phyloP scores from a whole-genome alignment of 148 eudicot genomes.

The Camellia japonica region DNA sequence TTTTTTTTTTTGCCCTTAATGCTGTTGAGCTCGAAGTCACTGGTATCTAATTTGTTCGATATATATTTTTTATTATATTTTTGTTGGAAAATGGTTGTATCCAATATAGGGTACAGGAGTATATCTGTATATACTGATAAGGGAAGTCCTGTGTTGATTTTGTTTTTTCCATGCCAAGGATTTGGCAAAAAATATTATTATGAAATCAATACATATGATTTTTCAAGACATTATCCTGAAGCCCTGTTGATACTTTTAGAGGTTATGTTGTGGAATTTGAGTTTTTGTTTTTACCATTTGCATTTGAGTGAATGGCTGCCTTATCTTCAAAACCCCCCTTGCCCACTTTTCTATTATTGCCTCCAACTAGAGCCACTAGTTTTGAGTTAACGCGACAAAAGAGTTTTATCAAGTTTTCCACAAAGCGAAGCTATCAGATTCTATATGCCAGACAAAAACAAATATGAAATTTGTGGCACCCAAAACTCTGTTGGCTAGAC shows the following conservation, averaged over 20 bases:
- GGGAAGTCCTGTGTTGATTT: background rate
- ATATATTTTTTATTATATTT: background rate
- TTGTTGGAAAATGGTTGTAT: constrained; percentile 7
- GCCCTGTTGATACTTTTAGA: background rate
- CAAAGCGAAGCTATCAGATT: too few species aligned
- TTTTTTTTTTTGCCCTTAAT: background rate
- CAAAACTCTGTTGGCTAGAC: too few species aligned
- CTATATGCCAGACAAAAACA: too few species aligned
- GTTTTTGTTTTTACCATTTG: too few species aligned
- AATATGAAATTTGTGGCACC: too few species aligned
- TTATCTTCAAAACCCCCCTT: too few species aligned
- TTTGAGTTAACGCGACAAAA: too few species aligned
- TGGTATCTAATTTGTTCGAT: background rate
- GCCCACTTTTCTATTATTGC: too few species aligned
- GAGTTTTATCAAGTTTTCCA: too few species aligned
- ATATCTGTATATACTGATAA: constrained; percentile 10
- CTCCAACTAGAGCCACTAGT: background rate
- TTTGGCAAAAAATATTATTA: background rate
- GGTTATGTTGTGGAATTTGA: background rate
- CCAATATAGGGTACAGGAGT: background rate
- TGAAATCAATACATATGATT: background rate
- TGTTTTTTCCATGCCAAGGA: too few species aligned
- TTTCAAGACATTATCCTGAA: background rate
- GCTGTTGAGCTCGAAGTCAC: background rate
- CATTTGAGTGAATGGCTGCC: too few species aligned